Base-by-base conservation (phyloP, 2,329 filamentous ascomycete genomes). In the Tolypocladium guangdongense region DNA sequence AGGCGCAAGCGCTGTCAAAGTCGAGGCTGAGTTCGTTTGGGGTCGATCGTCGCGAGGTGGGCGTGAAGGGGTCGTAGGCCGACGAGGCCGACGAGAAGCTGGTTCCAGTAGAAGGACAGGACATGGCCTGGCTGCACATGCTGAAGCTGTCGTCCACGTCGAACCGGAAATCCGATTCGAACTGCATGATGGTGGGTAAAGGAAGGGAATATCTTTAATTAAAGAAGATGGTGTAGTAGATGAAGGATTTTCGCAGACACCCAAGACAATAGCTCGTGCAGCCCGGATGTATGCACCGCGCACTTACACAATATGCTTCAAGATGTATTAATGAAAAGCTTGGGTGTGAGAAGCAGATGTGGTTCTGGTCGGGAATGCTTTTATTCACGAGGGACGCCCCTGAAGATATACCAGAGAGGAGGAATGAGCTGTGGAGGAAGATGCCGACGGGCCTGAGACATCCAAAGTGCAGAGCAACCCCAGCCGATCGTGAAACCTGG, bases 61-160 rank as follows among this genome's bases (percentile, higher is more conserved):
- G 73, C 41, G 73, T 76, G 55, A 70, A 75, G 30, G 72, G 67
- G 41, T 72, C 72, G 66, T 72, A 74, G 51, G 63, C 59, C 35
- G 70, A 71, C 32, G 69, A 71, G 33, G 67, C 64, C 10, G 70
- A 70, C 7, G 71, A 72, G 58, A 71, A 73, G 63, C 69, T 73
- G 38, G 61, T 64, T 36, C 63, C 60, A 38, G 66, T 61, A 24
- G 67, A 68, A 18, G 68, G 64, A 54, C 66, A 70, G 38, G 68
- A 62, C 60, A 72, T 63, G 56, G 65, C 52, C 57, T 69, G 68
- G 51, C 61, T 67, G 61, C 66, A 67, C 56, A 70, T 59, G 59
- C 61, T 67, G 61, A 70, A 72, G 66, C 63, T 63, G 56, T 71
- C 69, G 50, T 73, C 70, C 64, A 72, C 67, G 54, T 68, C 65